Conservation (phyloP, 164 flowering plant species). For the Pachysandra terminalis region DNA sequence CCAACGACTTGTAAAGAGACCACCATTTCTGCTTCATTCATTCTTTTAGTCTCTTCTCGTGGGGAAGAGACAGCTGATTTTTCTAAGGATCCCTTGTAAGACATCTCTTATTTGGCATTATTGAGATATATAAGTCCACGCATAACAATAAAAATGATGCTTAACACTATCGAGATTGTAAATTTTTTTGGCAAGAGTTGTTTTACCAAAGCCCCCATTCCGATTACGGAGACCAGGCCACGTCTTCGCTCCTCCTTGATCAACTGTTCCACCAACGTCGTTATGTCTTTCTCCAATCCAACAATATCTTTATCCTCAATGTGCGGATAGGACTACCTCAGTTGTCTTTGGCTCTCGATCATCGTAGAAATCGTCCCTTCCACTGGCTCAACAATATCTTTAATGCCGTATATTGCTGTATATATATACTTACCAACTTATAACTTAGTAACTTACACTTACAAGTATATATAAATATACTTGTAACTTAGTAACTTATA, state of each 20-base stretch:
- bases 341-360: background rate
- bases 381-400: background rate
- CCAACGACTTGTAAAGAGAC: background rate
- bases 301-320: slow-evolving; percentile 18
- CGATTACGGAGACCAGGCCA: slow-evolving; percentile 23
- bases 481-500: too few relatives aligned
- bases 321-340: slow-evolving; percentile 13
- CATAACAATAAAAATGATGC: slow-evolving; percentile 19
- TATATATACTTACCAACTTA: too few relatives aligned
- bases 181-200: slow-evolving; percentile 31
- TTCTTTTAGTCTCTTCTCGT: background rate
- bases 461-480: too few relatives aligned
- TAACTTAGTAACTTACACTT: too few relatives aligned
- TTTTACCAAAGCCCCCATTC: slow-evolving; percentile 42
- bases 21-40: slow-evolving; percentile 18
- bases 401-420: slow-evolving; percentile 16
- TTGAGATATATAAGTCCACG: slow-evolving; percentile 27
- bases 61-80: too few relatives aligned
- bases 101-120: slow-evolving; percentile 15
- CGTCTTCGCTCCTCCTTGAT: slow-evolving; percentile 5
- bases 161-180: slow-evolving; percentile 18
- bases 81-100: slow-evolving; percentile 11
- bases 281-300: slow-evolving; percentile 18
- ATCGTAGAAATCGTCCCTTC: background rate
- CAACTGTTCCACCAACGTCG: slow-evolving; percentile 10